A percentile compares a stretch with the other conserved stretches of the same genome.
phyloP scores from a whole-genome alignment of 768 basidiomycete genomes.

The Leucocoprinus leucothites region DNA sequence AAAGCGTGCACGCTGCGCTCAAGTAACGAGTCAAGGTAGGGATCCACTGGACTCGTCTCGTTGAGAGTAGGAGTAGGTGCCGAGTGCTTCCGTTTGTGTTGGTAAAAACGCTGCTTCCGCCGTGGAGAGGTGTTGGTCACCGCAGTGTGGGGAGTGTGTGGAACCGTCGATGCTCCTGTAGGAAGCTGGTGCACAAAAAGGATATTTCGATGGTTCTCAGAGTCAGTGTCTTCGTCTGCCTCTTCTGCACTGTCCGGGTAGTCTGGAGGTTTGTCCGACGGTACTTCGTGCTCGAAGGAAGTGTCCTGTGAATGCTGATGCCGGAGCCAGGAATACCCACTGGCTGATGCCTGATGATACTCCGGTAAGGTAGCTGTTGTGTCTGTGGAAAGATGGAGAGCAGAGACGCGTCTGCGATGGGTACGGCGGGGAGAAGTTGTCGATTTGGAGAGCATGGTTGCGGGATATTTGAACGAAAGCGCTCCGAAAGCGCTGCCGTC shows the following conservation, averaged over 20 bases:
- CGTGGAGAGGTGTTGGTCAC: neutral
- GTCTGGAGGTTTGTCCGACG: slow-evolving; percentile 67
- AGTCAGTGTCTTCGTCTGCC: slow-evolving; percentile 62
- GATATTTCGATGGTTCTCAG: slow-evolving; percentile 24
- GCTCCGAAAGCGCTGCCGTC: slow-evolving; percentile 19
- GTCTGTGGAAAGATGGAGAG: slow-evolving; percentile 61
- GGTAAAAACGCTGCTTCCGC: slow-evolving; percentile 2
- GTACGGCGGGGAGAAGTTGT: slow-evolving; percentile 26
- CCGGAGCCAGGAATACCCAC: slow-evolving; percentile 2
- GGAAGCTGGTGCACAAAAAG: slow-evolving; percentile 1
- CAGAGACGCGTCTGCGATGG: slow-evolving; percentile 57
- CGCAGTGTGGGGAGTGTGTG: neutral
- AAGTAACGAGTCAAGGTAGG: slow-evolving; percentile 72
- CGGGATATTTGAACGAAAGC: slow-evolving; percentile 3
- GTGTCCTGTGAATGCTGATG: slow-evolving; percentile 5
- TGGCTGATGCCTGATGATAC: slow-evolving; percentile 37
- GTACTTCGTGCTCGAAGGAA: slow-evolving; percentile 21
- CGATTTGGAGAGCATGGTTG: slow-evolving; percentile 20
- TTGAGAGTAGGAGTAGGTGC: neutral
- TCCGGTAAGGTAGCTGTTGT: slow-evolving; percentile 63
- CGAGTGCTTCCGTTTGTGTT: slow-evolving; percentile 11
- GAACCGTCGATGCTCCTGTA: slow-evolving; percentile 1
- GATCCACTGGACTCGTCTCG: slow-evolving; percentile 32
- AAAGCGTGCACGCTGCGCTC: slow-evolving; percentile 82
- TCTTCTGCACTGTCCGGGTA: slow-evolving; percentile 79